Base-by-base conservation (phyloP, 2,329 filamentous ascomycete species). In the Aspergillus sp. region DNA sequence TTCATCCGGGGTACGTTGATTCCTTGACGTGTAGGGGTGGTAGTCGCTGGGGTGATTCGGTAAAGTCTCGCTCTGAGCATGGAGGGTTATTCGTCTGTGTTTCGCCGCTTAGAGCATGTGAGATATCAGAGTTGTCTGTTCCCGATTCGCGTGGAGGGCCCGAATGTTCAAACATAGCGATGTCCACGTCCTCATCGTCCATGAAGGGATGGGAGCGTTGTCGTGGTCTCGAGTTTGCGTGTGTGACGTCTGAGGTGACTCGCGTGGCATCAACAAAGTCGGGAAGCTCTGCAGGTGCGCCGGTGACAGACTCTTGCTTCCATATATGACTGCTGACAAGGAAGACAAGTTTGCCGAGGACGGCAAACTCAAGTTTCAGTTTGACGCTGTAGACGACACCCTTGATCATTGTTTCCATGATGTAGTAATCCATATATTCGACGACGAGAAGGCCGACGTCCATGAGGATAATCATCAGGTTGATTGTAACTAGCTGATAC, bases 291-390 rank as follows among this genome's bases (percentile, higher is more conserved):
- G 64, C 58, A 17, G 41, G 50, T 20, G 40, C 34, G 27, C 52
- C 51, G 44, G 17, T 65, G 51, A 69, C 67, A 12, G 70, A 70
- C n/a, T 74, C 72, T 5, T 71, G 60, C 54, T 75, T 74, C 73
- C 73, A 75, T 56, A 70, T 64, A 44, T 75, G 73, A 20, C 67
- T 66, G 56, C 70, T 71, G 40, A 78, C 77, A 41, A 79, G 67
- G 45, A 74, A 69, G 50, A 80, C 72, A 20, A 79, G 66, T 67
- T 79, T 76, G 22, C 76, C 75, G 6, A 80, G 71, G 24, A 80
- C 77, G 19, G 78, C 78, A 61, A 80, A 80, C 62, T 80, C 78
- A n/a, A 80, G 74, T 58, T 80, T 80, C 48, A 80, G 64, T 63
- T 80, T 80, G 69, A 80, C 72, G 64, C 77, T 79, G 68, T 80